A percentile compares a stretch with the other conserved stretches of the same genome.
phyloP scores from a whole-genome alignment of 352 stramenopile genomes.

The Globisporangium recalcitrans region DNA sequence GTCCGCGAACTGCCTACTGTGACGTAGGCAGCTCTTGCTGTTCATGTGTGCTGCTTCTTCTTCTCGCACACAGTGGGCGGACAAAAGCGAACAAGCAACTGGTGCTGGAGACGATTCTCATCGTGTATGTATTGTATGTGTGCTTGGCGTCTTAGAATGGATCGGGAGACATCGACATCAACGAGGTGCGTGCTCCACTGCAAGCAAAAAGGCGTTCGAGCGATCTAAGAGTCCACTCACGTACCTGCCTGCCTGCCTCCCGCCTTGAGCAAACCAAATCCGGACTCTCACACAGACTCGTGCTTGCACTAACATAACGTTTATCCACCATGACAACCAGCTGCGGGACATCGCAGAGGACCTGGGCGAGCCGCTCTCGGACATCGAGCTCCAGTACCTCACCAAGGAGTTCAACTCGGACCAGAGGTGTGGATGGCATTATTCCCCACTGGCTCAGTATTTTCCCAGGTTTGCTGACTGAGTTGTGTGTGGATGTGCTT shows the following conservation, averaged over 20 bases:
- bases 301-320: neutral
- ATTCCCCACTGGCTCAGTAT: neutral
- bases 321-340: slow-evolving; percentile 21
- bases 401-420: slow-evolving; percentile 68
- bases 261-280: neutral
- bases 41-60: too few relatives aligned
- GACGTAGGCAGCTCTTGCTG: too few relatives aligned
- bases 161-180: slow-evolving; percentile 62
- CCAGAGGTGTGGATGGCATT: slow-evolving; percentile 30
- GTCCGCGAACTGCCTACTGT: too few relatives aligned
- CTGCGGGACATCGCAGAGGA: slow-evolving; percentile 72
- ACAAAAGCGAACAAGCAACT: neutral
- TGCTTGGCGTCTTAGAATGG: slow-evolving; percentile 33
- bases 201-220: neutral
- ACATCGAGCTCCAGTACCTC: slow-evolving; percentile 66
- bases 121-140: neutral
- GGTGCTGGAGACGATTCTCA: neutral
- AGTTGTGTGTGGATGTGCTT: neutral
- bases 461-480: neutral
- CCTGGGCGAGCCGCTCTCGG: slow-evolving; percentile 65
- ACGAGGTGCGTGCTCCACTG: slow-evolving; percentile 31
- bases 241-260: too few relatives aligned
- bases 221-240: neutral
- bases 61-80: too few relatives aligned
- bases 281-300: neutral